Evolutionary conservation across 2,329 filamentous ascomycete species (phyloP), one percentile per base, ranked within the genome.

Genomic region (Microdochium paspali): DNA sequence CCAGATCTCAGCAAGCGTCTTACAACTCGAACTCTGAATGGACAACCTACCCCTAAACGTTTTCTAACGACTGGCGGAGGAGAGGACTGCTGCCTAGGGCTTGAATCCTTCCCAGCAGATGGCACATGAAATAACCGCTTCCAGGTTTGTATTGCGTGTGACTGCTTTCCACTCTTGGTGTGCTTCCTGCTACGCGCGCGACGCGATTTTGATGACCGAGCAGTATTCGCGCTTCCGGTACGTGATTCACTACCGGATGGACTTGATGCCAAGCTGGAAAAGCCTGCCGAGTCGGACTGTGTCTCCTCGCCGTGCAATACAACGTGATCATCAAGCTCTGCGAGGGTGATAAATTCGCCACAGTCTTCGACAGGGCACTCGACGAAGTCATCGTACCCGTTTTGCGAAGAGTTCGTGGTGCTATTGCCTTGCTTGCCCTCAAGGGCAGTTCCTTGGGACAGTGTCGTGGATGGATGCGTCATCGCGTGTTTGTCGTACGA

Each of bases 301-400:
- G 70, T 61, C 3, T 67, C 67, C 56, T 80, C 77, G 18, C 71
- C 58, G 57, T 85, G 81, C 48, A 83, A 66, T 54, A 82, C 76
- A 30, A 83, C 56, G 57, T 85, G 82, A 42, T 68, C 72, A 15
- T 77, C 70, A 30, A 84, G 64, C 54, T 83, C 77, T 15, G 66
- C 60, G 7, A 68, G 55, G 6, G 69, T 62, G 20, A 84, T 60
- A n/a, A 70, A 59, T 59, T 86, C 81, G 26, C 76, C 76, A 57
- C 83, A 87, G 21, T 71, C 74, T 15, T 76, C 71, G 28, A 73
- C 53, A 1, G 76, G 72, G 54, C 80, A 84, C 39, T 73, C 66
- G 21, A 71, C 65, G 56, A 79, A 80, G 15, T 65, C 49, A 7
- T 53, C 51, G 32, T 67, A n/a, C 12, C 23, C 35, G 18, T 46